A percentile compares a stretch with the other conserved stretches of the same genome.
These are phyloP conservation scores for Emmonsiellopsis sp. DNA, from an alignment of 2,329 filamentous ascomycete genomes.

Conservation along the genomic window DNA sequence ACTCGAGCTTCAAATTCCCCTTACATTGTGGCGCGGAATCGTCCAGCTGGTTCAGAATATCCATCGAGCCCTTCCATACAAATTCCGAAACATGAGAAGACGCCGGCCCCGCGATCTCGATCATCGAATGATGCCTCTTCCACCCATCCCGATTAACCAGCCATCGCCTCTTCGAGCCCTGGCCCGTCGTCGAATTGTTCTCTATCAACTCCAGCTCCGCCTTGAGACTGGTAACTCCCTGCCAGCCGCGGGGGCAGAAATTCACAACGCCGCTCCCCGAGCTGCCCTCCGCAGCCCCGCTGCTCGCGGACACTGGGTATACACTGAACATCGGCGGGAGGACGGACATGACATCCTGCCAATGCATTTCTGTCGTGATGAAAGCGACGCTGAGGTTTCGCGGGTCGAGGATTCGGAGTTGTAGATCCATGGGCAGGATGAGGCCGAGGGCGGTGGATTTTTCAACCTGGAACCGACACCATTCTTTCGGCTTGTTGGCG, in stretches of 20 bases:
- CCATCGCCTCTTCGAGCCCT: background rate
- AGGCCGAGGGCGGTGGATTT: constrained; percentile 1
- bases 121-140: background rate
- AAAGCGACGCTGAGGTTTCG: background rate
- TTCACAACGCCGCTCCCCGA: background rate
- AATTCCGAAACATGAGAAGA: background rate
- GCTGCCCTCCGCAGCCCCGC: background rate
- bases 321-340: background rate
- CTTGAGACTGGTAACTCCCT: background rate
- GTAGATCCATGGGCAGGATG: background rate
- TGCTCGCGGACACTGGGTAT: background rate
- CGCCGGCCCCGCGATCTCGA: background rate
- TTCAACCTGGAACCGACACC: background rate
- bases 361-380: background rate
- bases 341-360: background rate
- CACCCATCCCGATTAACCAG: background rate
- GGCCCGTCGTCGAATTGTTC: background rate
- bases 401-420: background rate
- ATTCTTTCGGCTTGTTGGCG: background rate
- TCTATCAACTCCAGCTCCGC: background rate
- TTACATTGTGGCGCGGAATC: background rate
- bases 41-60: background rate
- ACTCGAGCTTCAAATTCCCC: background rate
- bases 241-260: background rate
- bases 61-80: background rate